Percentiles rank a stretch among this genome's conserved stretches.
Conservation (phyloP, 2,329 filamentous ascomycete species). For the Trichoderma oligosporum region DNA sequence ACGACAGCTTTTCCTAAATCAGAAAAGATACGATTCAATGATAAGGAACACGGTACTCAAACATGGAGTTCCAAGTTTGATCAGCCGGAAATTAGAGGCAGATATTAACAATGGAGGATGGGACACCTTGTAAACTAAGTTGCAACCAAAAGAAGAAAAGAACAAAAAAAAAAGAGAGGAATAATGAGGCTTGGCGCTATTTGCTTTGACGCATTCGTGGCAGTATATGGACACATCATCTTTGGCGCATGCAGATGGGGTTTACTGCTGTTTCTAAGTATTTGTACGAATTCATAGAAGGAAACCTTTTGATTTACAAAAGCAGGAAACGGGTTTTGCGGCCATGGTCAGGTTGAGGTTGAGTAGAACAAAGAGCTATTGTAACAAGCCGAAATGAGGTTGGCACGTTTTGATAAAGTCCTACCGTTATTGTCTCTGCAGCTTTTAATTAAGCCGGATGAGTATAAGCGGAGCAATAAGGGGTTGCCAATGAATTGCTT, state of each 20-base stretch:
- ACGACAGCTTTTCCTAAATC: conserved; percentile 86
- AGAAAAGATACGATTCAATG: conserved; percentile 87
- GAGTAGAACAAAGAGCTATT: neutral
- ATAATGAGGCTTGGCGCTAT: neutral
- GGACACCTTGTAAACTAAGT: conserved; percentile 62
- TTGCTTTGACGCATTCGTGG: neutral
- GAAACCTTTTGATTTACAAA: neutral
- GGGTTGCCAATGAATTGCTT: no score
- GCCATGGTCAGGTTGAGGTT: neutral
- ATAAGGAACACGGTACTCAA: conserved; percentile 81
- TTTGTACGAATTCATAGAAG: conserved; percentile 8
- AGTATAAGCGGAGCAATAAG: no score
- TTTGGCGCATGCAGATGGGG: neutral
- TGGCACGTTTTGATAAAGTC: no score
- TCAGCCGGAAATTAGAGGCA: conserved; percentile 84
- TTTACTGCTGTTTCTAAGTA: neutral
- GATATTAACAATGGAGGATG: conserved; percentile 97
- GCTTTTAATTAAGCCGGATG: no score
- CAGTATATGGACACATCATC: neutral
- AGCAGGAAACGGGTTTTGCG: neutral
- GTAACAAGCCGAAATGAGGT: no score
- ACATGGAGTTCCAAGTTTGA: conserved; percentile 82
- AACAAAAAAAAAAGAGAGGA: neutral
- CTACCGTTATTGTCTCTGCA: no score
- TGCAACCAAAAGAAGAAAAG: neutral